Evolutionary conservation across 768 basidiomycete genomes (phyloP).

Genomic region (Botryobasidium botryosum): DNA sequence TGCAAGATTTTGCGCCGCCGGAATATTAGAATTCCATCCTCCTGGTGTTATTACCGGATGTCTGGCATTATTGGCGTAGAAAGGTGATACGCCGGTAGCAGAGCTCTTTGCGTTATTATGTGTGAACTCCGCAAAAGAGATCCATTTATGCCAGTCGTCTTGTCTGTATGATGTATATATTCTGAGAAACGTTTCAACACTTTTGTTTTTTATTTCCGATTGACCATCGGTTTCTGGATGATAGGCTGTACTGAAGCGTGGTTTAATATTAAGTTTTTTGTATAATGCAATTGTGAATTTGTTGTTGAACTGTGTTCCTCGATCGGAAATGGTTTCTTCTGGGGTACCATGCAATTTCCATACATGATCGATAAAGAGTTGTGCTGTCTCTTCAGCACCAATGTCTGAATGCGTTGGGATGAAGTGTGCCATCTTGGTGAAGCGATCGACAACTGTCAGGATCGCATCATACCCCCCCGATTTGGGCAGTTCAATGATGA

Average conservation of each 20-base stretch:
- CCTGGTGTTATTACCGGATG: neutral
- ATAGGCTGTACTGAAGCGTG: neutral
- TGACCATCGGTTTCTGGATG: constrained; percentile 3
- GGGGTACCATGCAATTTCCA: constrained; percentile 2
- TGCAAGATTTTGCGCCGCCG: neutral
- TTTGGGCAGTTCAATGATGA: constrained; percentile 9
- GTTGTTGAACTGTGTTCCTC: neutral
- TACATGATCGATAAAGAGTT: constrained; percentile 1
- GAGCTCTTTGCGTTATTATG: constrained; percentile 1
- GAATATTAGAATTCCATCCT: neutral
- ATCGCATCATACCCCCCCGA: constrained; percentile 1
- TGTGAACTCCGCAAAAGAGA: neutral
- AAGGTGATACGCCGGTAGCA: constrained; percentile 1
- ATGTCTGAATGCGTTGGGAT: neutral
- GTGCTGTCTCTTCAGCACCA: neutral
- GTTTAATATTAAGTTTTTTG: constrained; percentile 1
- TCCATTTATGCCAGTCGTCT: neutral
- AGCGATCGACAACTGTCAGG: constrained; percentile 3
- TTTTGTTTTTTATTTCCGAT: constrained; percentile 2
- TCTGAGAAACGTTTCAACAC: constrained; percentile 4
- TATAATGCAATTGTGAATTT: neutral
- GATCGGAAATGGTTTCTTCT: neutral
- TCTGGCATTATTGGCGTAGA: constrained; percentile 1
- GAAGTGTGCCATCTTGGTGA: constrained; percentile 3
- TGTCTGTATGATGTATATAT: neutral